Evolutionary conservation across 495 filamentous ascomycete genomes (phyloP).

Genomic region (Apiosordaria backusii): DNA sequence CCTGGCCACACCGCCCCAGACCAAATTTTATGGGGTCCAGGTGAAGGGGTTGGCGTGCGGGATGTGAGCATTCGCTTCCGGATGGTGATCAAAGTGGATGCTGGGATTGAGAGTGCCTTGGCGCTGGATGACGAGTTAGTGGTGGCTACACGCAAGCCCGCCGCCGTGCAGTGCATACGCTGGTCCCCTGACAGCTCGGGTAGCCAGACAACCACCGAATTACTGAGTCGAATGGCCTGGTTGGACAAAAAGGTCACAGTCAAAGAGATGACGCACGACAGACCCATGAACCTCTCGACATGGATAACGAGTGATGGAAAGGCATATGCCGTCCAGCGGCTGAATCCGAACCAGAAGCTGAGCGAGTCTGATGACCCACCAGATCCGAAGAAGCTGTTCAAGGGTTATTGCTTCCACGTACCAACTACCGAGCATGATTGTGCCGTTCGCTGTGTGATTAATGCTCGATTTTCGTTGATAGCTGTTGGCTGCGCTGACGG

Average conservation of each 20-base stretch:
- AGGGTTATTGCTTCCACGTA: conserved; percentile 84
- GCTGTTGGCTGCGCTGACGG: conserved; percentile 83
- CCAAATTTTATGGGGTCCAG: conserved; percentile 57
- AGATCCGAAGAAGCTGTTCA: conserved; percentile 67
- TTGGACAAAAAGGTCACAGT: conserved; percentile 72
- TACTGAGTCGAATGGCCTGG: conserved; percentile 83
- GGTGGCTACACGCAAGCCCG: conserved; percentile 88
- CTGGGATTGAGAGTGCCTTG: conserved; percentile 81
- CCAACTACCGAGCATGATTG: conserved; percentile 56
- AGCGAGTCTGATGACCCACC: conserved; percentile 28
- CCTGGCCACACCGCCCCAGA: conserved; percentile 50
- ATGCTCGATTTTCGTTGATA: conserved; percentile 89
- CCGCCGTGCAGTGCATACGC: conserved; percentile 91
- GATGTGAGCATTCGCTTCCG: conserved; percentile 89
- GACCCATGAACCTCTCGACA: conserved; percentile 92
- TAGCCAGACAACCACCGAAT: conserved; percentile 84
- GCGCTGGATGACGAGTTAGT: conserved; percentile 91
- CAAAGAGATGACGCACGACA: conserved; percentile 88
- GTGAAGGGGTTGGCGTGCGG: conserved; percentile 73
- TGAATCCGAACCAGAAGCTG: conserved; percentile 23
- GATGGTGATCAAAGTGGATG: conserved; percentile 98
- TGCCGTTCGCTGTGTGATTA: conserved; percentile 76
- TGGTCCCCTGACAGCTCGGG: conserved; percentile 83
- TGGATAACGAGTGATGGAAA: conserved; percentile 91
- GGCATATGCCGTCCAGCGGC: conserved; percentile 87